Evolutionary conservation across 169 alveolate genomes (phyloP).

Genomic region (Cryptosporidium xiaoi): DNA sequence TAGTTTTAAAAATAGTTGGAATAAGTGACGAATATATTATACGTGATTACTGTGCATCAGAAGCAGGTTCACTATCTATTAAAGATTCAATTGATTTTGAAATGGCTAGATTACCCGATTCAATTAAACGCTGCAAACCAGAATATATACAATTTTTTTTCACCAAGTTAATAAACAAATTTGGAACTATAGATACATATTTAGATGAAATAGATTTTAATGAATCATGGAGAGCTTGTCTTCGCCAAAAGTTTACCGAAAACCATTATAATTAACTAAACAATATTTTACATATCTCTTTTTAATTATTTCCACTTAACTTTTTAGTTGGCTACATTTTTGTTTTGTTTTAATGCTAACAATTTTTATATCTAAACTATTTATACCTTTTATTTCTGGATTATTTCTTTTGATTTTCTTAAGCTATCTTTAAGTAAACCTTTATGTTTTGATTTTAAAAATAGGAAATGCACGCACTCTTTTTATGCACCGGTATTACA

Average conservation of each 20-base stretch:
- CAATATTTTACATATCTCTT: not conserved
- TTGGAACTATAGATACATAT: conserved; percentile 38
- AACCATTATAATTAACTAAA: not conserved
- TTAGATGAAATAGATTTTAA: conserved; percentile 40
- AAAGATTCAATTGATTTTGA: conserved; percentile 14
- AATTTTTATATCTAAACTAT: not conserved
- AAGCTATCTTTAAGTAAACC: not conserved
- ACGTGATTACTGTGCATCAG: conserved; percentile 68
- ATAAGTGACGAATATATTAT: conserved; percentile 43
- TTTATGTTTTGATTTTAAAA: too few relatives aligned
- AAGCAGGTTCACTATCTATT: conserved; percentile 37
- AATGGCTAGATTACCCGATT: conserved; percentile 8
- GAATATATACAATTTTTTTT: conserved; percentile 16
- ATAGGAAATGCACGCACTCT: too few relatives aligned
- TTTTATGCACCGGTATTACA: too few relatives aligned
- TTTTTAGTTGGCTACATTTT: not conserved
- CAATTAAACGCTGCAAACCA: conserved; percentile 2
- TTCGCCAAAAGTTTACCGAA: conserved; percentile 16
- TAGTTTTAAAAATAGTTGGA: conserved; percentile 35
- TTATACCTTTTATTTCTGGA: not conserved
- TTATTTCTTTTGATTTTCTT: not conserved
- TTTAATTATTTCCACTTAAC: not conserved
- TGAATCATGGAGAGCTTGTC: conserved; percentile 29
- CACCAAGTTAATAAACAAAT: conserved; percentile 20
- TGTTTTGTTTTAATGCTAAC: not conserved